Evolutionary conservation across 495 filamentous ascomycete species (phyloP), one percentile per base, ranked within the genome.

Genomic region (Xylaria scruposa): DNA sequence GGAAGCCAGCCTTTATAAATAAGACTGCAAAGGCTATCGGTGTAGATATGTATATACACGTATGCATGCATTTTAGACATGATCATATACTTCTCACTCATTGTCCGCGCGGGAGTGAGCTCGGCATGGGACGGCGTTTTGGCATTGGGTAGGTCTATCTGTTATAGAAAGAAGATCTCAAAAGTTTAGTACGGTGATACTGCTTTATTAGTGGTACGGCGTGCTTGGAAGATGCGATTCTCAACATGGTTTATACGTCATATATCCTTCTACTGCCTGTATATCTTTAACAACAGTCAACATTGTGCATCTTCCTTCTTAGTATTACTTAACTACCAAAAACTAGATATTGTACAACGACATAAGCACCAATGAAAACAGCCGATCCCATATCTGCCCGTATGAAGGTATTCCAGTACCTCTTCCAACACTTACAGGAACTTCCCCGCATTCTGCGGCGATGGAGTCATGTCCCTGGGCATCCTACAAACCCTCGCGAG

Each of bases 1-100:
- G 75, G 75, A 12, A 68, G 68, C 17, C 54, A 72, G 10, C 65
- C 70, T 13, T 61, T n/a, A 19, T 40, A 8, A 61, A 29, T 12
- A 26, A 56, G 49, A 53, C 46, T 49, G 7, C 3, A 51, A 44
- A 29, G 40, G 8, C 6, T 40, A 67, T 40, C 46, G 5, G 42
- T 24, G 42, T 64, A 64, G 60, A 64, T 26, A 64, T 56, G 24
- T 51, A 40, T 26, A 56, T 46, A 31, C n/a, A 53, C 49, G 29
- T 49, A 38, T 29, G 54, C 40, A 69, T 47, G 15, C 40, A 40
- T 61, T 29, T 70, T 70, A 61, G 67, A 69, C 54, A 60, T 49
- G 9, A 31, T 9, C 44, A 31, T 26, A 47, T 38, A 40, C 2
- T 26, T 26, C 40, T 42, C 65, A 40, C 49, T 42, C 49, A n/a